These are phyloP conservation scores for Tricholoma sp. DNA, from an alignment of 768 basidiomycete genomes.

Conservation along the genomic window DNA sequence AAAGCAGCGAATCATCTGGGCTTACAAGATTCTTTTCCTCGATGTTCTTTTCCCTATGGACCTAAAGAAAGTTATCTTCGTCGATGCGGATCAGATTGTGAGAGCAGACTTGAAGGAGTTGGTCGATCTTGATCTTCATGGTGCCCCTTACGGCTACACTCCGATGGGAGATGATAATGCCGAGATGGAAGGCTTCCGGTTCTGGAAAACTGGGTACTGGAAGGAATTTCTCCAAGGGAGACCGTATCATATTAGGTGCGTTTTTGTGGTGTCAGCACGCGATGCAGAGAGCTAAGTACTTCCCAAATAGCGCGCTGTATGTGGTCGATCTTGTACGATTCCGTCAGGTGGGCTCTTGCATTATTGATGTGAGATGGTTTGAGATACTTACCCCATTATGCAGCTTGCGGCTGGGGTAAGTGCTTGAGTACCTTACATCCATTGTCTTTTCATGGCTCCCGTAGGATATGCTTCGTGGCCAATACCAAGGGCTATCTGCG, in stretches of 20 bases:
- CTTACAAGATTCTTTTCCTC: conserved; percentile 98
- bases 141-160: conserved; percentile 92
- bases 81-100: conserved; percentile 97
- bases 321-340: conserved; percentile 94
- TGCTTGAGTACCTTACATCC: background rate
- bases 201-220: conserved; percentile 99
- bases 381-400: background rate
- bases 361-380: background rate
- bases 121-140: conserved; percentile 88
- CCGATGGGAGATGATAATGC: conserved; percentile 95
- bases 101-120: conserved; percentile 93
- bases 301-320: conserved; percentile 77
- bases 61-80: conserved; percentile 98
- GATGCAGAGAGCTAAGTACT: background rate
- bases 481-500: conserved; percentile 90
- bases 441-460: background rate
- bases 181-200: conserved; percentile 97
- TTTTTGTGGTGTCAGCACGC: background rate
- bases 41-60: conserved; percentile 99
- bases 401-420: conserved; percentile 51
- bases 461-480: conserved; percentile 82
- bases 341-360: conserved; percentile 59
- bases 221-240: conserved; percentile 75
- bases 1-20: conserved; percentile 99
- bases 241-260: conserved; percentile 94